Base-by-base conservation (phyloP, 345 rosid genomes). In the Brassica napus region DNA sequence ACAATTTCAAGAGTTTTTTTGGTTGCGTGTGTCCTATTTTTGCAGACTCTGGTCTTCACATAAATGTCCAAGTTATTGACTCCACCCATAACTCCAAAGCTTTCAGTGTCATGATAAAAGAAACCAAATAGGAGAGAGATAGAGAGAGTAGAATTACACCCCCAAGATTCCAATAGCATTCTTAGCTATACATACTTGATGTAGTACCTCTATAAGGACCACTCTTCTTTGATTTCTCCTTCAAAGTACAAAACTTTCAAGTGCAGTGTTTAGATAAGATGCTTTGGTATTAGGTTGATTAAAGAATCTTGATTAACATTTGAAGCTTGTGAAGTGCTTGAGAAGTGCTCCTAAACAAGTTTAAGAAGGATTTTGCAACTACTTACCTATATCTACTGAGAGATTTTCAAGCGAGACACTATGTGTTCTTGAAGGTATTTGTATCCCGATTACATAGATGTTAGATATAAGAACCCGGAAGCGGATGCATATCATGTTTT, bases 141-240 rank as follows among this genome's bases (percentile, higher is more conserved):
- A 70, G 49, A 42, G 54, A 44, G 66, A 23, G 16, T 52, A 52
- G 11, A 71, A 35, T 71, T 71, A 71, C 66, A 71, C 12, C 26
- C 74, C 21, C 54, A 71, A 58, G 66, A 60, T 35, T 59, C 55
- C 57, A 59, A 72, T 4, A 60, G 52, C 54, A 72, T 72, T 72
- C 70, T 64, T 64, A 74, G 74, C 73, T 68, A 68, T 73, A 68
- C 78, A 79, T 73, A 72, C 73, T 72, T 71, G 42, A 52, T 72
- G 37, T 31, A 65, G 52, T 60, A 73, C 69, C 59, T 16, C 15
- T 37, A 26, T 18, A 44, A 42, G 80, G 80, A 80, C 83, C 83
- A 75, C 77, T 70, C 52, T 30, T 80, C 72, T 75, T 74, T 80
- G 67, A 70, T 55, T 39, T 75, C 83, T 80, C 75, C 68, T 75